These are phyloP conservation scores for Heliosperma pusillum DNA, from an alignment of 148 eudicot species.

Conservation along the genomic window DNA sequence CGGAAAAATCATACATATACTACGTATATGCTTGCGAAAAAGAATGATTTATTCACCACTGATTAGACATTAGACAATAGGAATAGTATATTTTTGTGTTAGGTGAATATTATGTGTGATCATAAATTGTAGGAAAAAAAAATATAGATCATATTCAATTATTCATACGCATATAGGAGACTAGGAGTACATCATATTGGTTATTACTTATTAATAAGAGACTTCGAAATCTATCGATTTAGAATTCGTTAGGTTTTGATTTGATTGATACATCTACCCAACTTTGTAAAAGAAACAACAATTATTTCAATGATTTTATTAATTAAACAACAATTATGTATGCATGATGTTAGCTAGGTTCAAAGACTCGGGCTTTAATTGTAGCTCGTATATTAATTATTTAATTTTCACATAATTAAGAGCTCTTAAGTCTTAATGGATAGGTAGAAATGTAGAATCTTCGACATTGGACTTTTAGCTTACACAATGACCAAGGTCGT, in stretches of 20 bases:
- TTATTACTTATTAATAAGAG: no score
- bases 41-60: no score
- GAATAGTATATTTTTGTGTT: no score
- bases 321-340: background rate
- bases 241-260: background rate
- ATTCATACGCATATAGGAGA: no score
- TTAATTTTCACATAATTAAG: background rate
- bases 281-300: background rate
- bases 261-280: background rate
- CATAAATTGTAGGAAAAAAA: background rate
- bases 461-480: background rate
- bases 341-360: background rate
- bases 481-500: background rate
- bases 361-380: background rate
- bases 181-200: no score
- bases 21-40: no score
- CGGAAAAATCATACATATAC: no score
- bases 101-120: background rate
- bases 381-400: background rate
- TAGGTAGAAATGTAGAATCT: background rate
- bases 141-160: no score
- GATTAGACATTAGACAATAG: no score
- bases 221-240: no score
- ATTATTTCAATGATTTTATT: background rate
- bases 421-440: background rate